Conservation (phyloP, 257 asterid species). For the Datura wrightii region DNA sequence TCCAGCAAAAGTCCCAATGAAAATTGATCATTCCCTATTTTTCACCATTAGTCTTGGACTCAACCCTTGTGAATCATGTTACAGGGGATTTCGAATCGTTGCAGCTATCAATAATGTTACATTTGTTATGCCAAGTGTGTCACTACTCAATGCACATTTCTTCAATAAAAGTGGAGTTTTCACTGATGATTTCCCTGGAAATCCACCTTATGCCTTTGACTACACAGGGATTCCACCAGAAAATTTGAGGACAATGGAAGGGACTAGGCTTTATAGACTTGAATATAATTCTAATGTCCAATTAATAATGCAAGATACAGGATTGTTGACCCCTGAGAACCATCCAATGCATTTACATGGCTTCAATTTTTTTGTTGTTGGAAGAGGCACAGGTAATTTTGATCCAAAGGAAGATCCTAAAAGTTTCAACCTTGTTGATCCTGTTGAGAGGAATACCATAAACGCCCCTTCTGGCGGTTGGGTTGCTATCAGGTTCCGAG, state of each 20-base stretch:
- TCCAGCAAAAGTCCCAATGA: constrained; percentile 54
- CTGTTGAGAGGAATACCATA: constrained; percentile 70
- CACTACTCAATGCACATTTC: constrained; percentile 63
- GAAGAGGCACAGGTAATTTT: constrained; percentile 57
- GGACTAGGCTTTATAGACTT: constrained; percentile 60
- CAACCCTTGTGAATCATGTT: constrained; percentile 49
- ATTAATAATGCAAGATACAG: constrained; percentile 61
- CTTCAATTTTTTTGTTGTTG: constrained; percentile 56
- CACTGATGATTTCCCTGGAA: constrained; percentile 65
- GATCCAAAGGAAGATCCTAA: constrained; percentile 47
- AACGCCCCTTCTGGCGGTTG: constrained; percentile 67
- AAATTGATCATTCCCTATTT: constrained; percentile 52
- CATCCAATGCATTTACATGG: constrained; percentile 74
- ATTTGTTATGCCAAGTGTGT: constrained; percentile 53
- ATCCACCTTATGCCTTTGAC: constrained; percentile 46
- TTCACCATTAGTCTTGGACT: constrained; percentile 63
- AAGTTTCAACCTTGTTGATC: constrained; percentile 60
- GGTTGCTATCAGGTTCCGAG: constrained; percentile 63
- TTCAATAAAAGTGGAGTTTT: constrained; percentile 57
- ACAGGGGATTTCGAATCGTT: constrained; percentile 42
- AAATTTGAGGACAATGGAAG: constrained; percentile 52
- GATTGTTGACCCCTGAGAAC: constrained; percentile 57
- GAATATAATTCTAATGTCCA: constrained; percentile 58
- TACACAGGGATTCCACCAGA: constrained; percentile 56
- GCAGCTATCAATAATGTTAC: constrained; percentile 64